A percentile compares a stretch with the other conserved stretches of the same genome.
Evolutionary conservation across 2,329 filamentous ascomycete species (phyloP).

Genomic region (Teratosphaeria pseudoeucalypti): DNA sequence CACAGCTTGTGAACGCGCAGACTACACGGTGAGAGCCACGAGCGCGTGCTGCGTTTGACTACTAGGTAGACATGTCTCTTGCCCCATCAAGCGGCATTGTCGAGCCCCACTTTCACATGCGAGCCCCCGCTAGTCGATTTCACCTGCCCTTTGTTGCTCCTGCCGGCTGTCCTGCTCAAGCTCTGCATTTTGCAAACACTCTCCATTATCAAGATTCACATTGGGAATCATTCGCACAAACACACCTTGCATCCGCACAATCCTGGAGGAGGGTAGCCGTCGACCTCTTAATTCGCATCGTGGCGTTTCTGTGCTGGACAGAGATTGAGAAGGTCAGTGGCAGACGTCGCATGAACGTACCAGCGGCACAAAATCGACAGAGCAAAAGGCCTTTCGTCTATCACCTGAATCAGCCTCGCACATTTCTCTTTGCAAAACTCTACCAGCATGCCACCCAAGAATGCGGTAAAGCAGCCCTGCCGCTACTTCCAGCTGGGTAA

Average conservation of each 20-base stretch:
- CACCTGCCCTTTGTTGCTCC: background rate
- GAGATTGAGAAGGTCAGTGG: background rate
- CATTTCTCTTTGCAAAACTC: background rate
- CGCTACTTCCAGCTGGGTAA: conserved; percentile 44
- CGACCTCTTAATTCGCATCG: background rate
- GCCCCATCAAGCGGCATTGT: background rate
- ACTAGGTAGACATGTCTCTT: background rate
- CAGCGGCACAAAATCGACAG: background rate
- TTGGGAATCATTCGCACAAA: background rate
- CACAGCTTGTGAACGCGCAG: too few species aligned
- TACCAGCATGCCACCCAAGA: background rate
- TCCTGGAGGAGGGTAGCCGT: background rate
- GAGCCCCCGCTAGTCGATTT: background rate
- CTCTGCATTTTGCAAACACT: background rate
- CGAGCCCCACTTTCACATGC: background rate
- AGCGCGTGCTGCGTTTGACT: too few species aligned
- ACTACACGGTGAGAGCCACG: too few species aligned
- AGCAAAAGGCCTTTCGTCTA: background rate
- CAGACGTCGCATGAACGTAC: background rate
- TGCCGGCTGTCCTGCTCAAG: background rate
- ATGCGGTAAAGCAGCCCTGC: conserved; percentile 23
- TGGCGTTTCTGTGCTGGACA: background rate
- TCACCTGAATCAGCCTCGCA: background rate
- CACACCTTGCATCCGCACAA: background rate
- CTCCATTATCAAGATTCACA: background rate